Evolutionary conservation across 2,329 filamentous ascomycete genomes (phyloP).

Genomic region (Aspergillus aculeatinus): DNA sequence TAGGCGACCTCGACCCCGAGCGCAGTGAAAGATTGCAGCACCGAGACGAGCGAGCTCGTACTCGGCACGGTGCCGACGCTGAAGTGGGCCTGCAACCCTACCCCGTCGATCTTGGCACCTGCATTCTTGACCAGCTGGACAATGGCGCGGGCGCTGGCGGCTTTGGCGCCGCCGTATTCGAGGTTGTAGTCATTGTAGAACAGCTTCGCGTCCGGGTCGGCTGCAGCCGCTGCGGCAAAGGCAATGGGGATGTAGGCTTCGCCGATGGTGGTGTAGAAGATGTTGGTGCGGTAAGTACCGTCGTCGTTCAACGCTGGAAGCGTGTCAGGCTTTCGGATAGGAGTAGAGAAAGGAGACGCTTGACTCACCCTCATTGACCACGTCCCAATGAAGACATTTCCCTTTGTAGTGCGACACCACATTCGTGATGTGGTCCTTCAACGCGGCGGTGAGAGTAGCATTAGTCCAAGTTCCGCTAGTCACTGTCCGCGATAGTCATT

Average conservation of each 20-base stretch:
- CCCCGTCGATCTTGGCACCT: slow-evolving; percentile 48
- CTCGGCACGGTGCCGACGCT: slow-evolving; percentile 45
- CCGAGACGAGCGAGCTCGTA: slow-evolving; percentile 38
- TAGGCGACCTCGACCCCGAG: slow-evolving; percentile 47
- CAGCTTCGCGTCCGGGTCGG: slow-evolving; percentile 58
- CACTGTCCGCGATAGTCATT: slow-evolving; percentile 29
- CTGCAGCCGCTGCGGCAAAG: slow-evolving; percentile 49
- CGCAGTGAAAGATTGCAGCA: slow-evolving; percentile 38
- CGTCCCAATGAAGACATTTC: slow-evolving; percentile 42
- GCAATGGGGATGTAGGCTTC: slow-evolving; percentile 48
- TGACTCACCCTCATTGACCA: slow-evolving; percentile 38
- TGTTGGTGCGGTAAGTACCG: slow-evolving; percentile 40
- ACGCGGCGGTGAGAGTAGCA: slow-evolving; percentile 54
- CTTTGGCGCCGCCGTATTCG: slow-evolving; percentile 39
- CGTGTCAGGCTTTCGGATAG: not conserved
- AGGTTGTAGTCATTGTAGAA: slow-evolving; percentile 36
- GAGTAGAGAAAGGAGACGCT: not conserved
- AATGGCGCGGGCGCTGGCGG: slow-evolving; percentile 35
- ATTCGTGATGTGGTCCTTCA: slow-evolving; percentile 49
- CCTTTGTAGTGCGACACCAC: slow-evolving; percentile 38
- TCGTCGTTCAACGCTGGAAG: slow-evolving; percentile 45
- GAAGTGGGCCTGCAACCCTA: slow-evolving; percentile 46
- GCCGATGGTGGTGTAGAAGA: slow-evolving; percentile 47
- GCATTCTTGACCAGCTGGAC: slow-evolving; percentile 41
- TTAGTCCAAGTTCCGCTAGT: slow-evolving; percentile 56